phyloP scores from a whole-genome alignment of 179 eudicot species.

The Beta lomatogona region DNA sequence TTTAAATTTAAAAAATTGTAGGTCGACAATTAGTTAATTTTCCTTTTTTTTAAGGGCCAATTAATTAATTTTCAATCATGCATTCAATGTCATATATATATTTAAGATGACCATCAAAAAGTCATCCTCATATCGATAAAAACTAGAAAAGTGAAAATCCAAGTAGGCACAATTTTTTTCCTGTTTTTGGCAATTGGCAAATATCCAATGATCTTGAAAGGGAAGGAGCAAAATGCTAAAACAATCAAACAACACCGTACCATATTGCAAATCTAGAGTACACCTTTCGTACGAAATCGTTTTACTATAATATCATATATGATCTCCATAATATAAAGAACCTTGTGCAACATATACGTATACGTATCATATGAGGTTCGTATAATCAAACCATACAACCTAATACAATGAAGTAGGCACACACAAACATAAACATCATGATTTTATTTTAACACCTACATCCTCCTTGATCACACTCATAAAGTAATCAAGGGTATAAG shows the following conservation, averaged over 20 bases:
- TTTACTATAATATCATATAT: neutral
- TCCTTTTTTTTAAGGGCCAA: too few species aligned
- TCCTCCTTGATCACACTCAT: conserved; percentile 17
- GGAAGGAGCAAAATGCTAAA: neutral
- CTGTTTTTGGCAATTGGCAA: too few species aligned
- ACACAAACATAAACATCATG: neutral
- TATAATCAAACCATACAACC: neutral
- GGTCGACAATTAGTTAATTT: too few species aligned
- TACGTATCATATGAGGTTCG: too few species aligned
- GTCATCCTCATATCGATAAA: too few species aligned
- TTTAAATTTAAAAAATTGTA: too few species aligned
- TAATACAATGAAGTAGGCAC: neutral
- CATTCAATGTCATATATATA: too few species aligned
- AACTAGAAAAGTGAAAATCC: too few species aligned
- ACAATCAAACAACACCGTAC: neutral
- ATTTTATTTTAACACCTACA: conserved; percentile 3
- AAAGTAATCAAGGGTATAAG: conserved; percentile 14
- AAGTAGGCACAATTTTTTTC: too few species aligned
- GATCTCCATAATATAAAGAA: neutral
- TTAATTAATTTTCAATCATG: too few species aligned
- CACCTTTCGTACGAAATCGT: neutral
- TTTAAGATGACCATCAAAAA: too few species aligned
- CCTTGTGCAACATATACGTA: neutral
- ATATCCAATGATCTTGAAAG: too few species aligned
- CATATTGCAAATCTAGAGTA: neutral